Evolutionary conservation across 306 rosid genomes (phyloP), one percentile per base, ranked within the genome.

Genomic region (Casuarina glauca): DNA sequence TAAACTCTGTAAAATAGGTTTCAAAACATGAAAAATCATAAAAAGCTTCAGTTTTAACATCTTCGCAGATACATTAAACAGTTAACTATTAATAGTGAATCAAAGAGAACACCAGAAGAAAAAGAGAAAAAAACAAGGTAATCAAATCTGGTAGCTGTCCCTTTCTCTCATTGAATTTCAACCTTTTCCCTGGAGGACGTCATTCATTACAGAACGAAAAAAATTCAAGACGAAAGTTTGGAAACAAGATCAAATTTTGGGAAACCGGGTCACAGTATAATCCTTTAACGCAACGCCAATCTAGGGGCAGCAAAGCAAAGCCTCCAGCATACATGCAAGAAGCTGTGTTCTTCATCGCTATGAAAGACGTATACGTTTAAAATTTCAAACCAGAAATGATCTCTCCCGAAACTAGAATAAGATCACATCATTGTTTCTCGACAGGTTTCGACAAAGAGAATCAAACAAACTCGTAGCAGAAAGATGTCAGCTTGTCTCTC

Each of bases 111-210:
- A 73, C 19, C 74, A 62, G 54, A 69, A 55, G 43, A 68, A 78
- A 82, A 61, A 72, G 9, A 13, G 32, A 26, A 26, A 58, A 20
- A 7, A 11, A 68, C 8, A 51, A n/a, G 13, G 66, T 58, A 74
- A 74, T 60, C 38, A 58, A 71, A 77, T 49, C 46, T 64, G 55
- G 74, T 63, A 49, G 73, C 61, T 79, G 85, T 79, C 88, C 19
- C 73, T 83, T 35, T 81, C 88, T 55, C 44, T 79, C 73, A 46
- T 74, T 75, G 20, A 70, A 78, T 79, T 44, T 52, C 64, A 68
- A 68, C 53, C 57, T n/a, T 45, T 44, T 49, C 20, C 7, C 15
- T 4, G 48, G 64, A 36, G 9, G 58, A 73, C 4, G 62, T 63
- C 35, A 15, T 82, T 58, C 32, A 73, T 69, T 55, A 49, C 26